phyloP scores from a whole-genome alignment of 2,329 filamentous ascomycete species.

The Paecilomyces niveus region DNA sequence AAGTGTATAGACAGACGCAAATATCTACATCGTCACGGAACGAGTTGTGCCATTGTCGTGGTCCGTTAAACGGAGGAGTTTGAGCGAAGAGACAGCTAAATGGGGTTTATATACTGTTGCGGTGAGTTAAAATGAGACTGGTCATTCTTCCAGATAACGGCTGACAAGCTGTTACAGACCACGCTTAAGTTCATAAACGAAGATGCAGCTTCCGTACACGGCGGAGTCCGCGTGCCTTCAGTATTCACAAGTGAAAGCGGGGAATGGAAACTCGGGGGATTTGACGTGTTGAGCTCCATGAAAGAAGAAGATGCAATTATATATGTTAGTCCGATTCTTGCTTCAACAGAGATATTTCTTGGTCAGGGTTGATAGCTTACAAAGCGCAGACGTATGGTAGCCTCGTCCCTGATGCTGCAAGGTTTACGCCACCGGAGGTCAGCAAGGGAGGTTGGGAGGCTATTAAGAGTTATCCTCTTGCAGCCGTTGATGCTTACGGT shows the following conservation, averaged over 20 bases:
- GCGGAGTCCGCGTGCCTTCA: conserved; percentile 74
- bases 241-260: conserved; percentile 93
- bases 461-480: conserved; percentile 73
- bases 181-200: conserved; percentile 95
- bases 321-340: conserved; percentile 51
- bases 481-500: conserved; percentile 80
- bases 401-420: conserved; percentile 72
- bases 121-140: conserved; percentile 38
- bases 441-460: conserved; percentile 82
- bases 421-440: conserved; percentile 83
- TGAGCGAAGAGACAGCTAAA: conserved; percentile 89
- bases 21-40: conserved; percentile 95
- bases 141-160: not conserved
- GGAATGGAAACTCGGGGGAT: conserved; percentile 94
- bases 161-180: conserved; percentile 46
- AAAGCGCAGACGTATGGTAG: conserved; percentile 67
- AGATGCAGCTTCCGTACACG: conserved; percentile 86
- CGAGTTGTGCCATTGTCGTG: conserved; percentile 78
- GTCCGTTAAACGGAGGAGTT: conserved; percentile 80
- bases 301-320: conserved; percentile 94
- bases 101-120: conserved; percentile 89
- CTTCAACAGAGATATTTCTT: not conserved
- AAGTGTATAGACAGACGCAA: conserved; percentile 68
- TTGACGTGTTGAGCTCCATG: conserved; percentile 87
- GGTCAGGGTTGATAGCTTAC: conserved; percentile 9